These are phyloP conservation scores for Penstemon barbatus DNA, from an alignment of 257 asterid species.

Conservation along the genomic window DNA sequence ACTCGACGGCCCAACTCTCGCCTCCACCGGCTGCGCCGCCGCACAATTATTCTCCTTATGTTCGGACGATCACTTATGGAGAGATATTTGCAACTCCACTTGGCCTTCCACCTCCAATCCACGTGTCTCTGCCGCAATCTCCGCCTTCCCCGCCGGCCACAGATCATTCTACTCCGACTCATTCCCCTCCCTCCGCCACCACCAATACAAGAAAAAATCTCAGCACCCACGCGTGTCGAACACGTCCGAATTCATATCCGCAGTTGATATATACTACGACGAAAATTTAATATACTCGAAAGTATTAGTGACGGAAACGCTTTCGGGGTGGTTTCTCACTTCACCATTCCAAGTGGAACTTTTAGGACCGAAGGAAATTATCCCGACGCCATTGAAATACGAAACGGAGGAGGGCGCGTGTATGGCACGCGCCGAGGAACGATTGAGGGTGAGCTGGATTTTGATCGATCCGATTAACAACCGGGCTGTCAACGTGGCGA, in stretches of 20 bases:
- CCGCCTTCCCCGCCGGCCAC: conserved; percentile 60
- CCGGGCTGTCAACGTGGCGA: conserved; percentile 64
- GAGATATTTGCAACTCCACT: conserved; percentile 48
- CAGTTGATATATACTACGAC: conserved; percentile 61
- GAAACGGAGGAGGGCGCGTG: conserved; percentile 45
- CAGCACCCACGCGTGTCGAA: background rate
- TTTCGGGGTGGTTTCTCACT: conserved; percentile 53
- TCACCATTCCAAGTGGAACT: conserved; percentile 69
- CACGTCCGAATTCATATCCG: conserved; percentile 49
- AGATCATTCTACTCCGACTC: conserved; percentile 73
- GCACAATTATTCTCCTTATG: conserved; percentile 44
- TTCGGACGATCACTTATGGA: conserved; percentile 57
- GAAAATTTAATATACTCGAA: conserved; percentile 49
- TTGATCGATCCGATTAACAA: conserved; percentile 51
- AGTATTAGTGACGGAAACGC: conserved; percentile 44
- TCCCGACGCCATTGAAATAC: conserved; percentile 44
- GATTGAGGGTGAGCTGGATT: conserved; percentile 71
- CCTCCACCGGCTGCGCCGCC: conserved; percentile 59
- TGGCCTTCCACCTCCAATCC: conserved; percentile 81
- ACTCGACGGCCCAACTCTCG: conserved; percentile 79
- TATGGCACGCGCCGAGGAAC: conserved; percentile 37
- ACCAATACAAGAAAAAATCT: background rate
- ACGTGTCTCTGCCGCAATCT: conserved; percentile 33
- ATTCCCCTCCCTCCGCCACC: conserved; percentile 44
- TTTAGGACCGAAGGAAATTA: conserved; percentile 43